Base-by-base conservation (phyloP, 1,139 yeast genomes). In the Hansenula anomala region DNA sequence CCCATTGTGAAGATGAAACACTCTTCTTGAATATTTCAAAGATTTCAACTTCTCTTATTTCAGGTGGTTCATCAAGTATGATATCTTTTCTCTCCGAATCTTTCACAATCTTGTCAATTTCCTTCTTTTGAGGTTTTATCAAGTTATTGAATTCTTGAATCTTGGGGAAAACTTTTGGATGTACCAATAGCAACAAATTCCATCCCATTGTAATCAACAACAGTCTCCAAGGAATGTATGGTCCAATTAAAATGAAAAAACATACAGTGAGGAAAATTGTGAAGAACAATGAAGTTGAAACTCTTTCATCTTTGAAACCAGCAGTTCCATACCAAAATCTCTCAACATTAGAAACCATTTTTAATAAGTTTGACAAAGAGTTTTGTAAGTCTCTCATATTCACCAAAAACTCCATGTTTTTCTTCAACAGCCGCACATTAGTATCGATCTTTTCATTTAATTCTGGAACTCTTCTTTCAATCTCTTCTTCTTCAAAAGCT, bases 1-100 rank as follows among this genome's bases (percentile, higher is more conserved):
- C 68, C 86, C 94, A 89, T 30, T 70, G 66, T 6, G 71, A 63
- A 4, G 79, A 76, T 2, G 84, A 71, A 14, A 79, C 66, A 28
- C 83, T 83, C 50, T 73, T 83, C 38, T 72, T 69, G 55, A 86
- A 85, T 23, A 89, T 67, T 58, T 88, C 96, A 56, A 71, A 89
- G 1, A 89, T 66, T 54, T 88, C 95, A 8, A 86, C 90, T 13
- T 69, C 59, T 38, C 71, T 64, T 0, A 71, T 66, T 36, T 80
- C 81, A 0, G 87, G 82, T 1, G 73, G 61, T 43, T 83, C 92
- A 54, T 86, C 95, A 24, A 86, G 67, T 13, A 84, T 69, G 26
- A 81, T 71, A 42, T 75, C 79, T 26, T 60, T 56, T 33, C 75
- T 56, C 36, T 72, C 75, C 33, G 68, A 65, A 33, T 60, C 52